Conservation (phyloP, 345 rosid genomes). For the Turnera subulata region DNA sequence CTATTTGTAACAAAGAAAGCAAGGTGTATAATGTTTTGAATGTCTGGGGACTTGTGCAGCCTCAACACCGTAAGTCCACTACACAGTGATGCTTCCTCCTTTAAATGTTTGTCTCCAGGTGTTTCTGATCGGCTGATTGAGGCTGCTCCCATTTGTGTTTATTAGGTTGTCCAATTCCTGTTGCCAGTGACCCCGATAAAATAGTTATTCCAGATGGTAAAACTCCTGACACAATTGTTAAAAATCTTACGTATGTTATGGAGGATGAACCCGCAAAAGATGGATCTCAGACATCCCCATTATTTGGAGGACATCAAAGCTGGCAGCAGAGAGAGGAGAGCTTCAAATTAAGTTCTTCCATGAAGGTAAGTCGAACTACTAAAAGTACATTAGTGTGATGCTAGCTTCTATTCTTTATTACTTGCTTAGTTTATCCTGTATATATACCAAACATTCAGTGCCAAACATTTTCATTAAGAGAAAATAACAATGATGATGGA, state of each 20-base stretch:
- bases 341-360: slow-evolving; percentile 57
- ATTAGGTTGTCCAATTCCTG: slow-evolving; percentile 79
- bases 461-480: background rate
- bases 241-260: slow-evolving; percentile 51
- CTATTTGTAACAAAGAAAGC: slow-evolving; percentile 80
- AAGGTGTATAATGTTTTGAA: slow-evolving; percentile 60
- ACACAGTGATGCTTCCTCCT: slow-evolving; percentile 14
- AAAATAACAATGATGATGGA: background rate
- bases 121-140: too few relatives aligned
- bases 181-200: slow-evolving; percentile 57
- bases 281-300: slow-evolving; percentile 44
- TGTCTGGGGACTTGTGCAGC: slow-evolving; percentile 68
- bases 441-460: background rate
- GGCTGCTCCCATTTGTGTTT: slow-evolving; percentile 8
- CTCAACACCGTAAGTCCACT: slow-evolving; percentile 67
- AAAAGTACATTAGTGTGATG: background rate
- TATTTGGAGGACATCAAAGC: slow-evolving; percentile 86
- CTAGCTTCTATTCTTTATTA: background rate
- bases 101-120: slow-evolving; percentile 11
- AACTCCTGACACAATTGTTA: slow-evolving; percentile 51
- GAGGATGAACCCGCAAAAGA: slow-evolving; percentile 47
- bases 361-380: slow-evolving; percentile 54
- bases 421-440: too few relatives aligned
- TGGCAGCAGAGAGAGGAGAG: slow-evolving; percentile 83
- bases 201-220: slow-evolving; percentile 57